Base-by-base conservation (phyloP, 768 basidiomycete genomes). In the Suillus subalutaceus region DNA sequence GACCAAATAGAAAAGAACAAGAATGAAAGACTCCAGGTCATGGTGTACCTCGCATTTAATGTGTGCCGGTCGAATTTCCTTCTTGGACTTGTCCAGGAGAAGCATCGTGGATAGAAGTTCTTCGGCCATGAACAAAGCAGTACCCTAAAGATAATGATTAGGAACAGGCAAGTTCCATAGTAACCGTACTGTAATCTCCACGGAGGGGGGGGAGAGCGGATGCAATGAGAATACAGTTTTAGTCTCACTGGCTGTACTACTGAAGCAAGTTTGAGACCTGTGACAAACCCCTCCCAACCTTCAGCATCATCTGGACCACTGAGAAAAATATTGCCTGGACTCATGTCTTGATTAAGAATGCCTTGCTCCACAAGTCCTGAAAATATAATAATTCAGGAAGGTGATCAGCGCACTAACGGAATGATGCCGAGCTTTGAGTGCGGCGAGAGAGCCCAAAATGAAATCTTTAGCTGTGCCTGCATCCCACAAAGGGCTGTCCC, bases 401-500 rank as follows among this genome's bases (percentile, higher is more conserved):
- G 23, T 13, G 12, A 23, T 50, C 12, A 13, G 12, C 23, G 12
- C n/a, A 6, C 20, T 50, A 35, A 56, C 1, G 37, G 20, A 23
- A 50, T 50, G 23, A 23, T 50, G 48, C 10, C 23, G 23, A 50
- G 26, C 35, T 56, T n/a, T 37, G 6, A 56, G 55, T n/a, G 55
- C 55, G 6, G 35, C 55, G 10, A 12, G 12, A n/a, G 32, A 56
- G 10, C 55, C 55, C 6, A 37, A 12, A 12, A 56, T 37, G 12
- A 56, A 37, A 1, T 56, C 55, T n/a, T 37, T n/a, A 5, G 6
- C 37, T 37, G 35, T 56, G 10, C n/a, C 10, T 2, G 55, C 35
- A 13, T 72, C 69, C 70, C 70, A 71, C 46, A 74, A 55, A 32
- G 72, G 65, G 9, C n/a, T 68, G 67, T 40, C 72, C 73, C 32